These are phyloP conservation scores for Penicillium simplicissimum DNA, from an alignment of 495 filamentous ascomycete genomes.

Conservation along the genomic window DNA sequence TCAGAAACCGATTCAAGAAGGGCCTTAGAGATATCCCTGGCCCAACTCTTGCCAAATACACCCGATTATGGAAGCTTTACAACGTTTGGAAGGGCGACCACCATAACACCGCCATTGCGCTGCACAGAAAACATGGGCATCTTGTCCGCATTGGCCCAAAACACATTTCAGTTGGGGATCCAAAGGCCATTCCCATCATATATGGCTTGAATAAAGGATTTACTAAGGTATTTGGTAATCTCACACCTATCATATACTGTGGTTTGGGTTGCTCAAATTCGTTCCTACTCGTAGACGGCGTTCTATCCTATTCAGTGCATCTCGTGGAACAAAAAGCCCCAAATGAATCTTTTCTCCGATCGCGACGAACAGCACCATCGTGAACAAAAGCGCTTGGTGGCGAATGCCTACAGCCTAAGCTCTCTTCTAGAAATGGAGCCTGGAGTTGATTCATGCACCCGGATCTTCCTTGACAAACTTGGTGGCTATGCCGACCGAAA, in stretches of 20 bases:
- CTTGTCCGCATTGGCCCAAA: conserved; percentile 45
- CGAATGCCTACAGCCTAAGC: conserved; percentile 35
- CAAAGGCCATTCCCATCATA: conserved; percentile 37
- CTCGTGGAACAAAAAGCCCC: conserved; percentile 33
- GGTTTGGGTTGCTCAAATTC: not conserved
- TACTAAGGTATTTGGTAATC: conserved; percentile 31
- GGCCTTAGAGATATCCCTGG: conserved; percentile 35
- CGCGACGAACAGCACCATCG: conserved; percentile 30
- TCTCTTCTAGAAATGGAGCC: conserved; percentile 35
- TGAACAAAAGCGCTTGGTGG: conserved; percentile 32
- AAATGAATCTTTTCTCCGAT: conserved; percentile 39
- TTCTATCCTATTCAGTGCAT: conserved; percentile 45
- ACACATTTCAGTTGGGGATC: conserved; percentile 40
- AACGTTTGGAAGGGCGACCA: conserved; percentile 37
- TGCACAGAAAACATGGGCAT: conserved; percentile 42
- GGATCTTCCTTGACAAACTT: conserved; percentile 28
- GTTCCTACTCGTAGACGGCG: conserved; percentile 27
- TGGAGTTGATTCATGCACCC: conserved; percentile 35
- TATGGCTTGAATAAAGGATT: conserved; percentile 42
- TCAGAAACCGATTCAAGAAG: conserved; percentile 14
- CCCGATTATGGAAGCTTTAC: conserved; percentile 37
- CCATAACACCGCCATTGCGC: conserved; percentile 29
- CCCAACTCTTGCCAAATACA: conserved; percentile 35
- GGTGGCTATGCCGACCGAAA: conserved; percentile 17
- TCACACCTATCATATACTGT: not conserved